phyloP scores from a whole-genome alignment of 805 yeast genomes.

The Cyberlindnera euphorbiae region DNA sequence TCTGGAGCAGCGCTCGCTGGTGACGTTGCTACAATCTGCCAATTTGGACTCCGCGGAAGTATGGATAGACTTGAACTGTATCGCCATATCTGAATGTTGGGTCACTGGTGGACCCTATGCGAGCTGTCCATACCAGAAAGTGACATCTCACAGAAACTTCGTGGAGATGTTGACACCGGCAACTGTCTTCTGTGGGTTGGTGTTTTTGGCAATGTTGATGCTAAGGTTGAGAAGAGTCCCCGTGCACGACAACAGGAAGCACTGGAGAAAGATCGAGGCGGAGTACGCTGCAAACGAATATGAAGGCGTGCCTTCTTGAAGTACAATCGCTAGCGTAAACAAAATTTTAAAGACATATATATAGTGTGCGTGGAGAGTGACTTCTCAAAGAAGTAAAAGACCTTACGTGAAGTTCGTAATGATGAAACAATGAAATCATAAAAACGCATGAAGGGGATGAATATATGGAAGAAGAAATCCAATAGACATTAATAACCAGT shows the following conservation, averaged over 20 bases:
- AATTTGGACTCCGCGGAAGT: conserved; percentile 32
- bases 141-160: conserved; percentile 50
- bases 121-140: conserved; percentile 68
- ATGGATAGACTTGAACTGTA: conserved; percentile 83
- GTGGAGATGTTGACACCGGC: conserved; percentile 64
- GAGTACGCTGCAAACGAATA: conserved; percentile 58
- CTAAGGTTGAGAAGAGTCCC: conserved; percentile 62
- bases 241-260: conserved; percentile 61
- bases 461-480: too few relatives aligned
- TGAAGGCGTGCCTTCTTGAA: conserved; percentile 82
- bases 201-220: conserved; percentile 43
- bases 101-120: conserved; percentile 78
- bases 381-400: too few relatives aligned
- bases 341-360: too few relatives aligned
- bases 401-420: too few relatives aligned
- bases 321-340: too few relatives aligned
- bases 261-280: conserved; percentile 55
- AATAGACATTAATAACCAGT: too few relatives aligned
- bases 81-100: conserved; percentile 75
- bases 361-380: too few relatives aligned
- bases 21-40: conserved; percentile 14
- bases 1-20: conserved; percentile 35
- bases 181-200: conserved; percentile 48
- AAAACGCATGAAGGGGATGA: too few relatives aligned
- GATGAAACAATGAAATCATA: too few relatives aligned